phyloP scores from a whole-genome alignment of 2,329 filamentous ascomycete genomes.

The Trichoderma sp. region DNA sequence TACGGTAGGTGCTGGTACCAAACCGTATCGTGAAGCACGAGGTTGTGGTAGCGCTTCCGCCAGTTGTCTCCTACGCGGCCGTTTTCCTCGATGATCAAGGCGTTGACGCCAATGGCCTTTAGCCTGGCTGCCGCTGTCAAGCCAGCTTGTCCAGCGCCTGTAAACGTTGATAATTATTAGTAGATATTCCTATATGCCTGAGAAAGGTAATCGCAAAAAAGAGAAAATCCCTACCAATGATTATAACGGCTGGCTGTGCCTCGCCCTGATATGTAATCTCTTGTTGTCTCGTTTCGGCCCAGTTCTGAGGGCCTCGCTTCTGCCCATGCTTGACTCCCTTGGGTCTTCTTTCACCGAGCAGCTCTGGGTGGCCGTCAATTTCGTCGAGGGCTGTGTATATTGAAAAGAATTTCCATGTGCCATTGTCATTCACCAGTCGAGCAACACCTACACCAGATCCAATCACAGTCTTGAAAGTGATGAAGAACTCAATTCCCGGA shows the following conservation, averaged over 20 bases:
- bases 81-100: conserved; percentile 63
- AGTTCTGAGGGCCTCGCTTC: conserved; percentile 59
- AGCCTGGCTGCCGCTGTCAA: conserved; percentile 61
- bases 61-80: conserved; percentile 66
- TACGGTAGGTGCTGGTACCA: conserved; percentile 67
- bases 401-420: conserved; percentile 64
- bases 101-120: conserved; percentile 59
- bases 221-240: conserved; percentile 56
- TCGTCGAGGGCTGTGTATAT: conserved; percentile 63
- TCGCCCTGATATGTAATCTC: conserved; percentile 53
- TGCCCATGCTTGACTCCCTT: conserved; percentile 61
- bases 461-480: conserved; percentile 56
- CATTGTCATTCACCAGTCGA: conserved; percentile 51
- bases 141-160: conserved; percentile 64
- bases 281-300: conserved; percentile 56
- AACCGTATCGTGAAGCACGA: conserved; percentile 70
- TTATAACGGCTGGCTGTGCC: conserved; percentile 59
- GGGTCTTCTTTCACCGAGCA: conserved; percentile 50
- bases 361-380: conserved; percentile 59
- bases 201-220: neutral
- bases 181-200: too few relatives aligned
- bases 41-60: conserved; percentile 64
- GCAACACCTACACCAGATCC: conserved; percentile 62
- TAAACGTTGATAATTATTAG: conserved; percentile 7
- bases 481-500: conserved; percentile 60